These are phyloP conservation scores for Diaporthe eres DNA, from an alignment of 2,329 filamentous ascomycete genomes.

Conservation along the genomic window DNA sequence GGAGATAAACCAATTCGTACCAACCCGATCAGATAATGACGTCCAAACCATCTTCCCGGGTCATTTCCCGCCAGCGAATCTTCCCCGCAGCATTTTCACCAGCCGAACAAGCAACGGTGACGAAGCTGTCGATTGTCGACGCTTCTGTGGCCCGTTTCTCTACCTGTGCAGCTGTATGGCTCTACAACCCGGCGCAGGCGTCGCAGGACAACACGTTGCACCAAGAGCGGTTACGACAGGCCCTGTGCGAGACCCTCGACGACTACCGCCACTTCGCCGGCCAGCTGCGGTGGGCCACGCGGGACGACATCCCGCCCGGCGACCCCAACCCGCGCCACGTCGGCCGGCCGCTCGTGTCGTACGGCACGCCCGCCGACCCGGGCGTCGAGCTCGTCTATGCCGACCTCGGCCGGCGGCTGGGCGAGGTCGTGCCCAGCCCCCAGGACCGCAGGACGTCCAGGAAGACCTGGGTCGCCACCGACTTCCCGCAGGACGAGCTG, in stretches of 20 bases:
- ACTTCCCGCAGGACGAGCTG: conserved; percentile 52
- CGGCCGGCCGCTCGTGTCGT: conserved; percentile 53
- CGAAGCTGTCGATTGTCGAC: conserved; percentile 58
- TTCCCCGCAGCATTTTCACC: conserved; percentile 25
- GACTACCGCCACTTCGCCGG: conserved; percentile 60
- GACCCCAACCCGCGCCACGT: conserved; percentile 48
- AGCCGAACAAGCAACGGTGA: conserved; percentile 34
- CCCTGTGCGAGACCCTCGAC: conserved; percentile 53
- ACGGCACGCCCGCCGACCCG: conserved; percentile 54
- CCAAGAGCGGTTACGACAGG: conserved; percentile 39
- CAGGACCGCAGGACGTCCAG: conserved; percentile 38
- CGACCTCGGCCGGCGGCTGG: conserved; percentile 47
- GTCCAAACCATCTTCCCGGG: not conserved
- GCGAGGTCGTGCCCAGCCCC: conserved; percentile 50
- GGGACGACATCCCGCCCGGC: conserved; percentile 44
- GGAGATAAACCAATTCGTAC: not conserved
- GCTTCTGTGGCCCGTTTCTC: conserved; percentile 58
- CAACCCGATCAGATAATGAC: not conserved
- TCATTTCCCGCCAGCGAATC: conserved; percentile 26
- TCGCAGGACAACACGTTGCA: conserved; percentile 1
- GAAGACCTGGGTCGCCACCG: conserved; percentile 53
- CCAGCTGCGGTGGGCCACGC: conserved; percentile 54
- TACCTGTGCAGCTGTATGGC: conserved; percentile 59
- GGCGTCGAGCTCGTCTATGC: conserved; percentile 57
- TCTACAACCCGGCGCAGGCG: conserved; percentile 52